Conservation (phyloP, 805 yeast species). For the Wickerhamia fluorescens region DNA sequence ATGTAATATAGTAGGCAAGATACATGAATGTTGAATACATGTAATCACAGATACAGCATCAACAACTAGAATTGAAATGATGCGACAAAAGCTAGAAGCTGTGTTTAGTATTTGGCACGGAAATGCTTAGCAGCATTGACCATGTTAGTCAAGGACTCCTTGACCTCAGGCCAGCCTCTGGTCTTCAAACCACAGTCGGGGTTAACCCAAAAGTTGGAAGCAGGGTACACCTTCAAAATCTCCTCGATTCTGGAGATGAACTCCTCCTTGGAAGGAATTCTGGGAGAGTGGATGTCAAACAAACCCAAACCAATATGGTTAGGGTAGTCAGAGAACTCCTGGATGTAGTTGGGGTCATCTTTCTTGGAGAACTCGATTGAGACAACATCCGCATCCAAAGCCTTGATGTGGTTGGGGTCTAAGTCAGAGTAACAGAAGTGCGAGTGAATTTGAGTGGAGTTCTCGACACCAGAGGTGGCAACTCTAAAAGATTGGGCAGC, state of each 20-base stretch:
- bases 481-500: conserved; percentile 99
- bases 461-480: conserved; percentile 95
- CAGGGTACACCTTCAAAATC: conserved; percentile 95
- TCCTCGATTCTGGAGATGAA: conserved; percentile 89
- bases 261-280: conserved; percentile 97
- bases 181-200: conserved; percentile 99
- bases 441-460: conserved; percentile 96
- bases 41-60: conserved; percentile 33
- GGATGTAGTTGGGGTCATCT: conserved; percentile 97
- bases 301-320: conserved; percentile 99
- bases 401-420: conserved; percentile 99
- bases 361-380: conserved; percentile 99
- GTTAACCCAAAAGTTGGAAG: conserved; percentile 99
- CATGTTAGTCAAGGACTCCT: conserved; percentile 93
- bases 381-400: conserved; percentile 98
- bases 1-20: no score
- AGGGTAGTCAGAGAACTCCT: conserved; percentile 97
- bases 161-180: conserved; percentile 99
- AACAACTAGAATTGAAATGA: conserved; percentile 36
- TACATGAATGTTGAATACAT: conserved; percentile 47
- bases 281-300: conserved; percentile 99
- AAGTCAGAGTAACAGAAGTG: conserved; percentile 99
- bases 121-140: conserved; percentile 97
- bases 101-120: conserved; percentile 39
- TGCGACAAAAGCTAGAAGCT: conserved; percentile 15